These are phyloP conservation scores for Parafenestella ontariensis DNA, from an alignment of 2,329 filamentous ascomycete genomes.

Conservation along the genomic window DNA sequence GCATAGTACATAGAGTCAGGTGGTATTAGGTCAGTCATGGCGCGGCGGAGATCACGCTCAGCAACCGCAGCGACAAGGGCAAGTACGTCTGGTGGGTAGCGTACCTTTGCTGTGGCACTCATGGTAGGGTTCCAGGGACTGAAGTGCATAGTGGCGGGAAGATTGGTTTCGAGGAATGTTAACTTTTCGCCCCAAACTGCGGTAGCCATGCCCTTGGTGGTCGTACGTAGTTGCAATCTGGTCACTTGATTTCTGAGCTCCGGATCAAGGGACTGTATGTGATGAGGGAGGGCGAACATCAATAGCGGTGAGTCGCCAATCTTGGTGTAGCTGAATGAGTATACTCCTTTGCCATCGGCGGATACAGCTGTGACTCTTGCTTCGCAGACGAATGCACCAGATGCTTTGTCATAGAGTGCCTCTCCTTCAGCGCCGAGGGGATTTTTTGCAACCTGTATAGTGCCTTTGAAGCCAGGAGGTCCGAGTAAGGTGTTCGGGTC, in stretches of 20 bases:
- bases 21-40: slow-evolving; percentile 76
- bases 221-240: slow-evolving; percentile 72
- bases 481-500: slow-evolving; percentile 72
- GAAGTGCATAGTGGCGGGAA: slow-evolving; percentile 79
- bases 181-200: slow-evolving; percentile 65
- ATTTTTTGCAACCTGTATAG: slow-evolving; percentile 84
- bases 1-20: slow-evolving; percentile 91
- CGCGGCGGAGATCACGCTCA: slow-evolving; percentile 75
- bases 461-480: slow-evolving; percentile 73
- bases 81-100: slow-evolving; percentile 60
- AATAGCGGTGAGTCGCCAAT: slow-evolving; percentile 72
- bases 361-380: slow-evolving; percentile 70
- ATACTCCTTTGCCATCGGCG: slow-evolving; percentile 65
- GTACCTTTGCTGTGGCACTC: slow-evolving; percentile 41
- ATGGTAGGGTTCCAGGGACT: slow-evolving; percentile 72
- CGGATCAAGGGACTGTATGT: slow-evolving; percentile 75
- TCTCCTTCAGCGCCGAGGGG: slow-evolving; percentile 66
- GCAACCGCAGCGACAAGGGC: slow-evolving; percentile 68
- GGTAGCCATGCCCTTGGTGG: slow-evolving; percentile 82
- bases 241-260: slow-evolving; percentile 59
- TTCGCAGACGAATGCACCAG: slow-evolving; percentile 75
- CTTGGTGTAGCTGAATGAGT: slow-evolving; percentile 77
- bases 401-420: slow-evolving; percentile 74
- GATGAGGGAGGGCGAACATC: slow-evolving; percentile 91
- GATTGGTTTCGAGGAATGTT: slow-evolving; percentile 76